phyloP scores from a whole-genome alignment of 129 eudicot species.

The Artemisia tridentata region DNA sequence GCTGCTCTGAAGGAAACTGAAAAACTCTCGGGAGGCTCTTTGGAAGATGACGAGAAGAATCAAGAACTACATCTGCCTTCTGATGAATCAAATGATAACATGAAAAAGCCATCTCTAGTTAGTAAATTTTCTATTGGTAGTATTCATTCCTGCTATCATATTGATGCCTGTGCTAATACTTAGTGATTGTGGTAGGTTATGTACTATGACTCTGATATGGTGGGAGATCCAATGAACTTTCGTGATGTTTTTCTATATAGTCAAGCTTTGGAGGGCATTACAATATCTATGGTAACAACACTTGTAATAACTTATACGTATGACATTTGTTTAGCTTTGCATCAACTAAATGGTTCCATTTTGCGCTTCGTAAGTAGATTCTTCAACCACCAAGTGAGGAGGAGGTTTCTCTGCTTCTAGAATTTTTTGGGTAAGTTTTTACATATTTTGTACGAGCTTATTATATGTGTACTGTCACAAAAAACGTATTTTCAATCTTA shows the following conservation, averaged over 20 bases:
- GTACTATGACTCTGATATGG: conserved; percentile 77
- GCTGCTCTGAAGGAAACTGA: conserved; percentile 66
- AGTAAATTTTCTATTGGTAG: conserved; percentile 28
- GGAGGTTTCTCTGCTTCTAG: conserved; percentile 85
- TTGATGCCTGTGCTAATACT: conserved; percentile 21
- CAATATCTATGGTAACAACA: conserved; percentile 68
- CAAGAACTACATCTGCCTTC: conserved; percentile 43
- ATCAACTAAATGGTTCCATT: conserved; percentile 8
- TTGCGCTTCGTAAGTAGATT: conserved; percentile 45
- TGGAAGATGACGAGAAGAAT: conserved; percentile 54
- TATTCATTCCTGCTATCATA: neutral
- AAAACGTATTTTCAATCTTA: conserved; percentile 9
- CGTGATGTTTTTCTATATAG: conserved; percentile 88
- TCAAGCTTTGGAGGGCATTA: conserved; percentile 92
- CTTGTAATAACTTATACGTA: conserved; percentile 1
- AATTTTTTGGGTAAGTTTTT: conserved; percentile 63
- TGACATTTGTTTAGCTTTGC: conserved; percentile 13
- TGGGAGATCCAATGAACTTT: conserved; percentile 83
- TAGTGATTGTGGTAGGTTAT: conserved; percentile 50
- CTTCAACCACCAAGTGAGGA: conserved; percentile 93
- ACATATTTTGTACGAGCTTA: conserved; percentile 12
- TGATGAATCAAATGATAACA: conserved; percentile 59
- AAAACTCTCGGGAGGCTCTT: conserved; percentile 41
- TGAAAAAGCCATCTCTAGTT: conserved; percentile 61
- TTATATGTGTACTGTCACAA: neutral